Conservation (phyloP, 257 asterid genomes). For the Solanum chmielewskii region DNA sequence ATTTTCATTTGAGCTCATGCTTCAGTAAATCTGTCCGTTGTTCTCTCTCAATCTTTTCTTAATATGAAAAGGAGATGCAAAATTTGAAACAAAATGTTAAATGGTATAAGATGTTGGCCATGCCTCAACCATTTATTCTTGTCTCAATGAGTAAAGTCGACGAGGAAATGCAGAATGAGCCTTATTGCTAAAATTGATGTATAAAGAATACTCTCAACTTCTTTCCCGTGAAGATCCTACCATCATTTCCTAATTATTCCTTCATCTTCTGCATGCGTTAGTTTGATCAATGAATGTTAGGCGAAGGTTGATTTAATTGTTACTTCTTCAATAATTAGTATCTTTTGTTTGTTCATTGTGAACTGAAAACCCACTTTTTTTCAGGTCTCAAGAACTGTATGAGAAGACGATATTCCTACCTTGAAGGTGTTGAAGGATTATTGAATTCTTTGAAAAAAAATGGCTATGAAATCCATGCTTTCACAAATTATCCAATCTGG, state of each 20-base stretch:
- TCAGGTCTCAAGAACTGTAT: constrained; percentile 82
- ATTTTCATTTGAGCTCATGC: not conserved
- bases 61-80: not conserved
- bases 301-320: not conserved
- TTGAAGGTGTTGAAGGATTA: constrained; percentile 71
- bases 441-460: constrained; percentile 52
- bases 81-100: not conserved
- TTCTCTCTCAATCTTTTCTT: not conserved
- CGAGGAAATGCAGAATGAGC: not conserved
- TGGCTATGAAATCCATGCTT: constrained; percentile 84
- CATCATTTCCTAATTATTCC: not conserved
- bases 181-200: not conserved
- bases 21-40: not conserved
- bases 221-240: not conserved
- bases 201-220: not conserved
- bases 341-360: not conserved
- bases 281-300: not conserved
- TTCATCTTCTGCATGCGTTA: not conserved
- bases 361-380: constrained; percentile 1
- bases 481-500: constrained; percentile 94
- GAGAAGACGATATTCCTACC: constrained; percentile 61
- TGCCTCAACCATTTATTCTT: not conserved
- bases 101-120: not conserved
- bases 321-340: not conserved
- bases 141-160: not conserved